Conservation (phyloP, 768 basidiomycete genomes). For the Phlebiopsis gigantea region DNA sequence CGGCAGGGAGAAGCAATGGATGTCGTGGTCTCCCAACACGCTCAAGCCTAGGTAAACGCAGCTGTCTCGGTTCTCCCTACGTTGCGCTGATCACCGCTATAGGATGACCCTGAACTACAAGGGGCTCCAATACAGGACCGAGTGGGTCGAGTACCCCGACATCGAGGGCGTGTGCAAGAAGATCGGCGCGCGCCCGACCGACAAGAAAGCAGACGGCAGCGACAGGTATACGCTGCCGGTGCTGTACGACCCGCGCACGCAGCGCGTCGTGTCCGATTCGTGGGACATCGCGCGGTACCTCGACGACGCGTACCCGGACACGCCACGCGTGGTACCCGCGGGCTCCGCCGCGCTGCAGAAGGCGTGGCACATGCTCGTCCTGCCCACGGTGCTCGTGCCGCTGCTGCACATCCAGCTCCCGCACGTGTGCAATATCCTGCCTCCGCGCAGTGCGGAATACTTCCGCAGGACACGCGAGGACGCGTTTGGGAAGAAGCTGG, state of each 20-base stretch:
- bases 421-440: conserved; percentile 13
- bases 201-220: conserved; percentile 24
- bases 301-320: conserved; percentile 42
- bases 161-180: conserved; percentile 29
- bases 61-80: conserved; percentile 21
- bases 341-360: conserved; percentile 35
- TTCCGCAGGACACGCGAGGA: conserved; percentile 31
- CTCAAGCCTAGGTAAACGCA: conserved; percentile 37
- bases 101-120: conserved; percentile 31
- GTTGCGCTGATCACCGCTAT: conserved; percentile 12
- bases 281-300: conserved; percentile 44
- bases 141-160: conserved; percentile 45
- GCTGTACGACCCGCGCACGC: conserved; percentile 43
- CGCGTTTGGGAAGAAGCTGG: conserved; percentile 29
- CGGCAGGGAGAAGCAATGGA: conserved; percentile 16
- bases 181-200: conserved; percentile 31
- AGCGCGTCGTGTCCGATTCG: conserved; percentile 36
- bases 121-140: conserved; percentile 34
- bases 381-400: background rate
- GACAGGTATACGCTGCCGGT: conserved; percentile 43
- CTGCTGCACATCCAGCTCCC: background rate
- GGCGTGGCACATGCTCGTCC: conserved; percentile 8
- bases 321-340: conserved; percentile 33
- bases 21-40: conserved; percentile 40
- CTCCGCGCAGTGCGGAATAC: conserved; percentile 26